Conservation (phyloP, 306 rosid species). For the Lupinus albus region DNA sequence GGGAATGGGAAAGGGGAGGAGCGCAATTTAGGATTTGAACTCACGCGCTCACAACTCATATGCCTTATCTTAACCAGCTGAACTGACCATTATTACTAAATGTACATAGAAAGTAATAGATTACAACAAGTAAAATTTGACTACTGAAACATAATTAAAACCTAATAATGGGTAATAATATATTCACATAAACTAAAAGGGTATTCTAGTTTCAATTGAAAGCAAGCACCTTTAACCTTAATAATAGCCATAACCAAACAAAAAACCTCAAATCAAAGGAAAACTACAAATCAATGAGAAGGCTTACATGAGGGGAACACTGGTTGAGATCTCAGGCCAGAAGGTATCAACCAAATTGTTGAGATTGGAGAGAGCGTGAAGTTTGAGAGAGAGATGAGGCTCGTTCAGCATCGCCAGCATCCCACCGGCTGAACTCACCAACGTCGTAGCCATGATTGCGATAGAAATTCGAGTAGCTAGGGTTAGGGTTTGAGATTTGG, state of each 20-base stretch:
- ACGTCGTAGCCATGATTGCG: conserved; percentile 63
- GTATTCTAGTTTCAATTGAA: conserved; percentile 12
- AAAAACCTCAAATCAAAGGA: conserved; percentile 38
- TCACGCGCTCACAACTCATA: no score
- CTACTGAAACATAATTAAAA: conserved; percentile 12
- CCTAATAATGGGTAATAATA: neutral
- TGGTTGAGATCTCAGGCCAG: conserved; percentile 99
- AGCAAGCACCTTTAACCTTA: neutral
- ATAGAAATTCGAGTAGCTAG: conserved; percentile 30
- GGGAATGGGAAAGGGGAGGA: no score
- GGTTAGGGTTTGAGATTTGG: conserved; percentile 50
- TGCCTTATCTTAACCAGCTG: neutral
- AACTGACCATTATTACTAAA: neutral
- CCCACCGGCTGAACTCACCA: conserved; percentile 93
- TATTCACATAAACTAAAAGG: neutral
- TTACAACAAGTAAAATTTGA: conserved; percentile 1
- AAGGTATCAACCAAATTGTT: conserved; percentile 84
- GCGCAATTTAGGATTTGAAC: no score
- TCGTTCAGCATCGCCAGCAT: conserved; percentile 95
- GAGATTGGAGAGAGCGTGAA: conserved; percentile 87
- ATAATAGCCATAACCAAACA: neutral
- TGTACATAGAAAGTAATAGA: conserved; percentile 13
- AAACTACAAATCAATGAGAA: conserved; percentile 29
- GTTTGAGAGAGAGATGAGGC: conserved; percentile 77
- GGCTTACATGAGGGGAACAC: conserved; percentile 83